Evolutionary conservation across 495 filamentous ascomycete genomes (phyloP).

Genomic region (Xylaria longipes): DNA sequence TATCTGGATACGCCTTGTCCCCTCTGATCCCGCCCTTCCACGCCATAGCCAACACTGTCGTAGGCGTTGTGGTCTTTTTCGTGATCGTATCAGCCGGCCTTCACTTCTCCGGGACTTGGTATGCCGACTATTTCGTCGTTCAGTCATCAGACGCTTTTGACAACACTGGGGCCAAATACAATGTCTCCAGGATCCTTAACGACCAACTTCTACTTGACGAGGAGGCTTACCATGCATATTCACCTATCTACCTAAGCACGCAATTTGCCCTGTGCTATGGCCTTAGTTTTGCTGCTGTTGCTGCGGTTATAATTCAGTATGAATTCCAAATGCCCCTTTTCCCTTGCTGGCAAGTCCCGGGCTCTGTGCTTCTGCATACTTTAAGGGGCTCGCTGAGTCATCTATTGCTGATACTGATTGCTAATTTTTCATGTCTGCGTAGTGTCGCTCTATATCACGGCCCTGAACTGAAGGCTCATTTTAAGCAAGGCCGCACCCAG

Average conservation of each 20-base stretch:
- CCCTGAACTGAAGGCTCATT: slow-evolving; percentile 61
- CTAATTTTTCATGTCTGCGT: background rate
- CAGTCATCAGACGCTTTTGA: slow-evolving; percentile 64
- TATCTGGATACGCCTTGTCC: slow-evolving; percentile 68
- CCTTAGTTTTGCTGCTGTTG: slow-evolving; percentile 71
- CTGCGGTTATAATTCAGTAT: slow-evolving; percentile 64
- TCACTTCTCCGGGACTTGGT: slow-evolving; percentile 72
- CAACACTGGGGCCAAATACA: slow-evolving; percentile 64
- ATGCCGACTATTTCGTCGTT: slow-evolving; percentile 62
- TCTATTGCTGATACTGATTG: background rate
- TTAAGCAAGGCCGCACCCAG: slow-evolving; percentile 58
- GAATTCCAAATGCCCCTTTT: background rate
- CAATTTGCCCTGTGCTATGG: slow-evolving; percentile 70
- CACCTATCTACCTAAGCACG: slow-evolving; percentile 66
- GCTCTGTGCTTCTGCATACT: background rate
- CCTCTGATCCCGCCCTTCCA: slow-evolving; percentile 75
- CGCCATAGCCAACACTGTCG: slow-evolving; percentile 65
- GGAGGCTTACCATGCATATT: slow-evolving; percentile 62
- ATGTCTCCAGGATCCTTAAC: slow-evolving; percentile 59
- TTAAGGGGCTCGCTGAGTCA: too few species aligned
- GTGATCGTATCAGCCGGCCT: slow-evolving; percentile 58
- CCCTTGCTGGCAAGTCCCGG: background rate
- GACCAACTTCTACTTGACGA: slow-evolving; percentile 57
- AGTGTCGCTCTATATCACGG: slow-evolving; percentile 65
- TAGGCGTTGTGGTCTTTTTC: slow-evolving; percentile 61